Evolutionary conservation across 805 yeast species (phyloP), one percentile per base, ranked within the genome.

Genomic region (Komagataella mondaviorum): DNA sequence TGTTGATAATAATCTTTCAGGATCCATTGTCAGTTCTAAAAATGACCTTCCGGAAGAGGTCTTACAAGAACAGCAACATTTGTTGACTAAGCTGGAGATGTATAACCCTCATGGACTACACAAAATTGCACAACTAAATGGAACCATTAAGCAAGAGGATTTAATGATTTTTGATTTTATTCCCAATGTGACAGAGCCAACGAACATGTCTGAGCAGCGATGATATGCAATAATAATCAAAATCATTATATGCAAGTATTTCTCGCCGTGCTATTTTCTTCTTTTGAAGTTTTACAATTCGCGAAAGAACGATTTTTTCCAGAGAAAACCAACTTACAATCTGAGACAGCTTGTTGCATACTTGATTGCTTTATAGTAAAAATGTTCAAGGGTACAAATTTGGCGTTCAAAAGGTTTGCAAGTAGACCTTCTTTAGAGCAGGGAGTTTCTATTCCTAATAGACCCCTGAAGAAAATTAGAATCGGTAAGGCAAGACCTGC

Each of bases 401-500:
- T 23, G 30, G 30, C 47, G 14, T 23, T 44, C 12, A 47, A 44
- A 14, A 23, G 52, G n/a, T 48, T 47, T 51, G 67, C 66, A 1
- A 17, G 58, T 4, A 68, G 69, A 3, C 63, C 66, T 49, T 59
- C 61, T 17, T 58, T 55, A 51, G 39, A 30, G 8, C 56, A 61
- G 23, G 57, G 55, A 17, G 54, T 60, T 2, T 63, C 66, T 8
- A 58, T 68, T 17, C 68, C 71, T 30, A 51, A 52, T 52, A 77
- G 91, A 69, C 88, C 88, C 50, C 64, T 77, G 67, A 82, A 78
- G 63, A 83, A 80, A 64, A 84, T 86, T 59, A 67, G 71, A 54
- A 67, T 83, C 52, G 97, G 97, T 52, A 85, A 85, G 64, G 89
- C 96, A 16, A 80, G 97, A 67, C 97, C 98, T 1, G 89, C 96